These are phyloP conservation scores for Aspergillus sp. DNA, from an alignment of 2,329 filamentous ascomycete species.

Conservation along the genomic window DNA sequence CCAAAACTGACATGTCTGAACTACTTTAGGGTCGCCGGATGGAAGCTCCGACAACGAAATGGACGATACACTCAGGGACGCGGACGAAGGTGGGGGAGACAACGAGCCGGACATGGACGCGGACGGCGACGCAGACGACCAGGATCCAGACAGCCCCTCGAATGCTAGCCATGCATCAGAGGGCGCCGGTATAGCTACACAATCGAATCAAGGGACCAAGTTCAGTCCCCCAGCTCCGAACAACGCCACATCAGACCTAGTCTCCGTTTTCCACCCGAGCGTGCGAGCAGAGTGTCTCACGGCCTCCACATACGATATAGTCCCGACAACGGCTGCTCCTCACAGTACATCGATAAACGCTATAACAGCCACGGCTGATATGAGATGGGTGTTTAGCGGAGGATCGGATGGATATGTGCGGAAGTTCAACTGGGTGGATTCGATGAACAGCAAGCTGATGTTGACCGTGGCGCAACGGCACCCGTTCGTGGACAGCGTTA, in stretches of 20 bases:
- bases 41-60: conserved; percentile 55
- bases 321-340: conserved; percentile 94
- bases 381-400: conserved; percentile 93
- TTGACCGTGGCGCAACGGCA: conserved; percentile 94
- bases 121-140: conserved; percentile 39
- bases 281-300: conserved; percentile 79
- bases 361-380: conserved; percentile 86
- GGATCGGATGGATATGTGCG: conserved; percentile 94
- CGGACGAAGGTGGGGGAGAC: conserved; percentile 46
- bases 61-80: conserved; percentile 51
- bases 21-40: conserved; percentile 50
- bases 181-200: conserved; percentile 38
- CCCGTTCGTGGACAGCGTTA: conserved; percentile 95
- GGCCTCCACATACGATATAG: conserved; percentile 86
- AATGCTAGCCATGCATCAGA: conserved; percentile 47
- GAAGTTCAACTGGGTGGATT: conserved; percentile 94
- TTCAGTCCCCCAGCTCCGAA: conserved; percentile 52
- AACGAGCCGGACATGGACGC: conserved; percentile 41
- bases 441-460: conserved; percentile 90
- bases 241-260: conserved; percentile 36
- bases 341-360: conserved; percentile 96
- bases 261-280: conserved; percentile 59
- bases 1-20: conserved; percentile 14
- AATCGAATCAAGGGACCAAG: conserved; percentile 53
- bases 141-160: conserved; percentile 45